A percentile compares a stretch with the other conserved stretches of the same genome.
phyloP scores from a whole-genome alignment of 1,284 basidiomycete species.

The Schizophyllum amplum region DNA sequence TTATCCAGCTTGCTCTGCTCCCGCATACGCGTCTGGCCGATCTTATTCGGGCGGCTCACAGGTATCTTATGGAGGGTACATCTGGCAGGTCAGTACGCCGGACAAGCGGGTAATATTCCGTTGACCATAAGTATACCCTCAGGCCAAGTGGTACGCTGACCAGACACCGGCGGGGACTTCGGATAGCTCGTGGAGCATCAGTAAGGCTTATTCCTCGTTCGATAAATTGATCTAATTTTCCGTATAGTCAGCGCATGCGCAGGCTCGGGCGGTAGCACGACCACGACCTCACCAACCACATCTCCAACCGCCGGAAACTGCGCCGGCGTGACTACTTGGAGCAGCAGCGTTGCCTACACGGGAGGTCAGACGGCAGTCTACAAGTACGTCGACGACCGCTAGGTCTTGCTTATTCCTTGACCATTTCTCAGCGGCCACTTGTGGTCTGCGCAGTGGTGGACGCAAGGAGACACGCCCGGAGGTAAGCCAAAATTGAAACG shows the following conservation, averaged over 20 bases:
- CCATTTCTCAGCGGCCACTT: conserved; percentile 34
- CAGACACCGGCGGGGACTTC: conserved; percentile 39
- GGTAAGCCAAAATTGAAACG: conserved; percentile 26
- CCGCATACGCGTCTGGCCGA: conserved; percentile 40
- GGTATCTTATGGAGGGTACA: conserved; percentile 53
- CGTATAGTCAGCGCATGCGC: conserved; percentile 49
- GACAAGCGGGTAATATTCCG: neutral
- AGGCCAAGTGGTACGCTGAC: conserved; percentile 56
- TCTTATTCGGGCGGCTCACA: conserved; percentile 44
- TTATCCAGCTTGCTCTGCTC: conserved; percentile 51
- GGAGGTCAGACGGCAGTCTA: conserved; percentile 44
- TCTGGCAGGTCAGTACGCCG: conserved; percentile 45
- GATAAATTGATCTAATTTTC: conserved; percentile 1
- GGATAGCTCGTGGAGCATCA: conserved; percentile 55
- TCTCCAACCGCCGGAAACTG: conserved; percentile 31
- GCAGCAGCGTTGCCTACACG: conserved; percentile 35
- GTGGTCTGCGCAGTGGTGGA: conserved; percentile 64
- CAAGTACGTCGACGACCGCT: conserved; percentile 27
- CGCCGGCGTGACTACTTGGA: conserved; percentile 45
- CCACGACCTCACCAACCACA: conserved; percentile 11
- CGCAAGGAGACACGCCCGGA: conserved; percentile 46
- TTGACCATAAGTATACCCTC: neutral
- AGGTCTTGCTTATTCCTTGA: conserved; percentile 8
- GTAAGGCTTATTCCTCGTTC: conserved; percentile 28
- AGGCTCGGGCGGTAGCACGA: conserved; percentile 13